These are phyloP conservation scores for Silene uniflora DNA, from an alignment of 148 eudicot genomes.

Conservation along the genomic window DNA sequence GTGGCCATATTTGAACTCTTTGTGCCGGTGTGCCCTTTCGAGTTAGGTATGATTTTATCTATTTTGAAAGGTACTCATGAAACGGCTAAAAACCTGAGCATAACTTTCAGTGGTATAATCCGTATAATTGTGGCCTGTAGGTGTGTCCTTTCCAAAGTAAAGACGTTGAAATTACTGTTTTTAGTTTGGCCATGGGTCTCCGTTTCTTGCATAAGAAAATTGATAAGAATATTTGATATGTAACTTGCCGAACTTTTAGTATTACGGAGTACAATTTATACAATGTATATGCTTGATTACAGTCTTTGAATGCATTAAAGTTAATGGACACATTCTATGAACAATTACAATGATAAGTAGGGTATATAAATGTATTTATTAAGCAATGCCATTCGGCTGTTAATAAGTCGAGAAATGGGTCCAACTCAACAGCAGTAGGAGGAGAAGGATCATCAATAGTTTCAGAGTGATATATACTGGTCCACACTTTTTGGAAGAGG, in stretches of 20 bases:
- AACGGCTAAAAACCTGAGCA: neutral
- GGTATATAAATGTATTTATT: conserved; percentile 12
- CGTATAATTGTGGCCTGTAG: too few species aligned
- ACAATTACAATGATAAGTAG: conserved; percentile 1
- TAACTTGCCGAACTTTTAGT: neutral
- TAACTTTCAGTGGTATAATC: neutral
- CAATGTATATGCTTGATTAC: conserved; percentile 17
- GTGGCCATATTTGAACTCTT: too few species aligned
- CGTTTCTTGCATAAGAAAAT: neutral
- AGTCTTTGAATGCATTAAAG: neutral
- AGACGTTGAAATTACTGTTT: too few species aligned
- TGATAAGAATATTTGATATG: neutral
- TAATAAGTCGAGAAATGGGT: conserved; percentile 20
- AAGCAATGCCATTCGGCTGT: conserved; percentile 1
- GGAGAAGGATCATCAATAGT: conserved; percentile 17
- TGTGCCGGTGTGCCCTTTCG: too few species aligned
- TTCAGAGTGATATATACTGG: conserved; percentile 5
- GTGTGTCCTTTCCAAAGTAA: too few species aligned
- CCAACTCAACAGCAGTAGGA: conserved; percentile 14
- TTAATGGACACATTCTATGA: neutral
- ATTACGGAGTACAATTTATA: neutral
- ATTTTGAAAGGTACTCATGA: neutral
- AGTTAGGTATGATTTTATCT: neutral
- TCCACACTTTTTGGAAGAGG: conserved; percentile 19
- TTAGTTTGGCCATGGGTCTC: neutral